phyloP scores from a whole-genome alignment of 148 eudicot genomes.

The Rhododendron molle region DNA sequence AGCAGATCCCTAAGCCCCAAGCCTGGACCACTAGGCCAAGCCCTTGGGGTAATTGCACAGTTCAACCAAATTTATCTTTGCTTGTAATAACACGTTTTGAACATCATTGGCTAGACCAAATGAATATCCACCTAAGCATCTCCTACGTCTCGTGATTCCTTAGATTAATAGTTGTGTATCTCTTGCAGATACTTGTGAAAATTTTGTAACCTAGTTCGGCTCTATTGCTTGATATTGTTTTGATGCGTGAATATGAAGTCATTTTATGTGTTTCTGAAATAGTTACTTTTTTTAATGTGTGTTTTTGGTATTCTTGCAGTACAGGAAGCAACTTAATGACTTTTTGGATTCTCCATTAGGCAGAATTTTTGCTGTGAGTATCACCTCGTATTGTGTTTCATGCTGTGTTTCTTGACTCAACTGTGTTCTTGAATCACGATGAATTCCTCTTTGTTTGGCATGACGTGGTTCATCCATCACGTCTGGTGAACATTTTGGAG shows the following conservation, averaged over 20 bases:
- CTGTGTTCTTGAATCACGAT: background rate
- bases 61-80: background rate
- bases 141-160: background rate
- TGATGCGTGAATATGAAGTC: background rate
- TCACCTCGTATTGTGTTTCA: background rate
- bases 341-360: slow-evolving; percentile 75
- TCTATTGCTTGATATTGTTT: background rate
- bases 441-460: background rate
- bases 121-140: background rate
- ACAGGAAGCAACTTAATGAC: slow-evolving; percentile 66
- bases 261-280: background rate
- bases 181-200: background rate
- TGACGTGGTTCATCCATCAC: background rate
- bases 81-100: background rate
- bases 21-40: background rate
- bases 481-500: background rate
- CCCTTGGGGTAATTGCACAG: background rate
- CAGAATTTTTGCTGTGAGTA: slow-evolving; percentile 59
- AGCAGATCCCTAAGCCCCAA: background rate
- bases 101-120: background rate
- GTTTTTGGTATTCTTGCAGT: slow-evolving; percentile 55
- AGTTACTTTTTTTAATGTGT: slow-evolving; percentile 1
- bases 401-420: background rate
- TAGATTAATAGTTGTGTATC: too few species aligned
- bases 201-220: background rate